These are phyloP conservation scores for Euphrasia confusa DNA, from an alignment of 257 asterid genomes.

Conservation along the genomic window DNA sequence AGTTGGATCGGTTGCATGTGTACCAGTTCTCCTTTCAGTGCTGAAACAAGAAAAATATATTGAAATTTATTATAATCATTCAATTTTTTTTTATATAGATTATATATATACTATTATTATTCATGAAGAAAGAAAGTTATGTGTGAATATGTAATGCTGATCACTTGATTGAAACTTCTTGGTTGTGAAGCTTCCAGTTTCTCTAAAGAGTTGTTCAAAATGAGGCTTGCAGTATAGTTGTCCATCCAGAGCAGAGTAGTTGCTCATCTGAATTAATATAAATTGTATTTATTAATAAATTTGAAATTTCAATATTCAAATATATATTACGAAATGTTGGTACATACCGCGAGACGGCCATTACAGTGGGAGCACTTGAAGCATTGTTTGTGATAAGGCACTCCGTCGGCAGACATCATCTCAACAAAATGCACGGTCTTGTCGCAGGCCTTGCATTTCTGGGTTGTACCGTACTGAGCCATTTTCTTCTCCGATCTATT, in stretches of 20 bases:
- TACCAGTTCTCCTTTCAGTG: conserved; percentile 44
- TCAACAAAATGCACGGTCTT: conserved; percentile 57
- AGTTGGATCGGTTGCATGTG: neutral
- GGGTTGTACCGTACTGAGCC: conserved; percentile 29
- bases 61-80: too few species aligned
- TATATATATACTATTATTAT: neutral
- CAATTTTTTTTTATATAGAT: too few species aligned
- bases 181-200: conserved; percentile 41
- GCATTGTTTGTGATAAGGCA: conserved; percentile 51
- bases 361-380: conserved; percentile 60
- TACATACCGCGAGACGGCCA: conserved; percentile 50
- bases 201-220: conserved; percentile 55
- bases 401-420: conserved; percentile 58
- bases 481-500: neutral
- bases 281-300: too few species aligned
- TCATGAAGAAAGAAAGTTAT: too few species aligned
- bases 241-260: conserved; percentile 47
- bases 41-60: conserved; percentile 24
- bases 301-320: too few species aligned
- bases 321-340: too few species aligned
- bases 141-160: too few species aligned
- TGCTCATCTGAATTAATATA: conserved; percentile 49
- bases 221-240: conserved; percentile 56
- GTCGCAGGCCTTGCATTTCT: conserved; percentile 62
- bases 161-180: conserved; percentile 38